Base-by-base conservation (phyloP, 495 filamentous ascomycete genomes). In the Hypoxylon subgilvum region DNA sequence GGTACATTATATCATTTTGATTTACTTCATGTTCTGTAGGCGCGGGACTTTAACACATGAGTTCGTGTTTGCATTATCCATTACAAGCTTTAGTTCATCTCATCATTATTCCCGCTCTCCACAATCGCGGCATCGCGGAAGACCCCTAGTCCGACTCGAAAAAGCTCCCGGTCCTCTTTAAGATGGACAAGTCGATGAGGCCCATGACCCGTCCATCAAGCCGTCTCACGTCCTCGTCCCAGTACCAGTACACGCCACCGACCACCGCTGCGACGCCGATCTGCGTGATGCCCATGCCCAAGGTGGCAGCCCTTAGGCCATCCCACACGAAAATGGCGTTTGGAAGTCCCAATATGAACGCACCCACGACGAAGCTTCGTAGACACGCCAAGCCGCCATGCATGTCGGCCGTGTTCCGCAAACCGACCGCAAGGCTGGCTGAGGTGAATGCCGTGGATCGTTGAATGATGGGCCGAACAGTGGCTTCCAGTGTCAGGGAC, bases 391-490 rank as follows among this genome's bases (percentile, higher is more conserved):
- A 67, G 13, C 69, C 70, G 5, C 65, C 70, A 19, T 54, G 49
- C 77, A 80, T 80, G 47, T 80, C 76, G 2, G 67, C 69, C 2
- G 69, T 73, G 48, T 69, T 76, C 0, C 75, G 67, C 25, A 75
- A 66, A 18, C 70, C 68, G 17, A 72, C 62, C 14, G 62, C 67
- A 3, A 76, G 60, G 55, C 72, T 80, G 7, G 71, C 65, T 10
- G 56, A 68, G 4, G 75, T 78, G 53, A 77, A 78, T 27, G 70
- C 68, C 3, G 75, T 77, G 35, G 73, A 77, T 6, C 65, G 61
- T 14, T 65, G 49, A 18, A 80, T 65, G n/a, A 76, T 53, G 3
- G 75, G 74, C 3, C 58, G 44, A 0, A 66, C 57, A 6, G 72
- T 72, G 10, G 67, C 62, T 22, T 74, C 69, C 0, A 80, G 59